Evolutionary conservation across 306 rosid genomes (phyloP).

Genomic region (Rosa persica): DNA sequence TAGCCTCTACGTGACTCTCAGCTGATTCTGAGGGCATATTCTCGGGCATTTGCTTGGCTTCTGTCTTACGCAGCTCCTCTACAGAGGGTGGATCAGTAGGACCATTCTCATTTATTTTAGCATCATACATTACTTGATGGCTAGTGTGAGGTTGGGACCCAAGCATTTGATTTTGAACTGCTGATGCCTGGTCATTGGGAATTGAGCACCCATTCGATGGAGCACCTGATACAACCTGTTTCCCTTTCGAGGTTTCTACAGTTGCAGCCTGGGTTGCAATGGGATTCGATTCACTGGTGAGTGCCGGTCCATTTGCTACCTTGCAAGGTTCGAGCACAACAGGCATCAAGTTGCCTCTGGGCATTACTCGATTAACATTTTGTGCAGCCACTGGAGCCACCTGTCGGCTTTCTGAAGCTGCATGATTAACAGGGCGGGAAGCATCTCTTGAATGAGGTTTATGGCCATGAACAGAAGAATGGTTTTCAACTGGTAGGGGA

Average conservation of each 20-base stretch:
- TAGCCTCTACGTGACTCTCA: slow-evolving; percentile 35
- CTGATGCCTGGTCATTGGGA: slow-evolving; percentile 36
- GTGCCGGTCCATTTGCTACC: slow-evolving; percentile 36
- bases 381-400: slow-evolving; percentile 40
- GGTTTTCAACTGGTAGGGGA: slow-evolving; percentile 45
- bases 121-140: slow-evolving; percentile 37
- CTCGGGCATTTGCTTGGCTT: slow-evolving; percentile 39
- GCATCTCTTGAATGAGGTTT: slow-evolving; percentile 47
- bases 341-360: slow-evolving; percentile 56
- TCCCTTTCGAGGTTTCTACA: slow-evolving; percentile 28
- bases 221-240: slow-evolving; percentile 24
- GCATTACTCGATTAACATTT: slow-evolving; percentile 39
- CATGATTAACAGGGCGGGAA: not conserved
- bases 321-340: slow-evolving; percentile 50
- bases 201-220: slow-evolving; percentile 39
- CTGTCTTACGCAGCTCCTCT: slow-evolving; percentile 28
- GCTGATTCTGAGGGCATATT: slow-evolving; percentile 36
- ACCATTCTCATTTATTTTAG: slow-evolving; percentile 29
- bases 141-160: slow-evolving; percentile 43
- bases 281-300: slow-evolving; percentile 34
- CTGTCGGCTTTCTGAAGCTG: slow-evolving; percentile 35
- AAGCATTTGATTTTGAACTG: slow-evolving; percentile 37
- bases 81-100: slow-evolving; percentile 29
- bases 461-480: slow-evolving; percentile 33
- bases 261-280: slow-evolving; percentile 39